Evolutionary conservation across 1,284 basidiomycete genomes (phyloP).

Genomic region (Malassezia arunalokei): DNA sequence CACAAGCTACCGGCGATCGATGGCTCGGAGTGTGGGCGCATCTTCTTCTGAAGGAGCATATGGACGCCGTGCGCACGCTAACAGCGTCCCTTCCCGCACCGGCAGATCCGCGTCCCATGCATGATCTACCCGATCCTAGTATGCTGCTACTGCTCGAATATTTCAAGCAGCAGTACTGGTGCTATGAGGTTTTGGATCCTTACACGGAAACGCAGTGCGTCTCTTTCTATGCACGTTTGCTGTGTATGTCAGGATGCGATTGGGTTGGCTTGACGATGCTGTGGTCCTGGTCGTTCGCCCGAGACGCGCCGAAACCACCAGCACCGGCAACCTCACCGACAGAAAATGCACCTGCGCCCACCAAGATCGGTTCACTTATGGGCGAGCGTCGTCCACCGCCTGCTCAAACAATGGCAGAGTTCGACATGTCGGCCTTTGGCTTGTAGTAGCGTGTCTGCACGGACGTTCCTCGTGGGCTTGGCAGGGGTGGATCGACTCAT

Average conservation of each 20-base stretch:
- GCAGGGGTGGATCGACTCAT: too few relatives aligned
- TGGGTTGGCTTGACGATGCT: constrained; percentile 72
- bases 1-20: constrained; percentile 72
- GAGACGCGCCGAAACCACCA: neutral
- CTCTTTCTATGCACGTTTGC: constrained; percentile 80
- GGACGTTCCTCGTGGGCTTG: too few relatives aligned
- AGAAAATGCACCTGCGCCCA: neutral
- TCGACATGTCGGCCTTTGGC: constrained; percentile 17
- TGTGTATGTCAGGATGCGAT: constrained; percentile 91
- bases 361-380: constrained; percentile 8
- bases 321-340: neutral
- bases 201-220: constrained; percentile 81
- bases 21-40: constrained; percentile 97
- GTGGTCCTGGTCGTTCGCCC: constrained; percentile 70
- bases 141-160: constrained; percentile 81
- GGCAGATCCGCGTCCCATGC: neutral
- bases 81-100: neutral
- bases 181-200: constrained; percentile 58
- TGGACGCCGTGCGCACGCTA: neutral
- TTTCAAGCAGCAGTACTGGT: constrained; percentile 50
- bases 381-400: constrained; percentile 5
- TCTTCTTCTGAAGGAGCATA: constrained; percentile 62
- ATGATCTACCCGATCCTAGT: constrained; percentile 70
- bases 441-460: neutral
- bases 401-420: constrained; percentile 12